phyloP scores from a whole-genome alignment of 2,329 filamentous ascomycete species.

The Sordariomycetes sp. region DNA sequence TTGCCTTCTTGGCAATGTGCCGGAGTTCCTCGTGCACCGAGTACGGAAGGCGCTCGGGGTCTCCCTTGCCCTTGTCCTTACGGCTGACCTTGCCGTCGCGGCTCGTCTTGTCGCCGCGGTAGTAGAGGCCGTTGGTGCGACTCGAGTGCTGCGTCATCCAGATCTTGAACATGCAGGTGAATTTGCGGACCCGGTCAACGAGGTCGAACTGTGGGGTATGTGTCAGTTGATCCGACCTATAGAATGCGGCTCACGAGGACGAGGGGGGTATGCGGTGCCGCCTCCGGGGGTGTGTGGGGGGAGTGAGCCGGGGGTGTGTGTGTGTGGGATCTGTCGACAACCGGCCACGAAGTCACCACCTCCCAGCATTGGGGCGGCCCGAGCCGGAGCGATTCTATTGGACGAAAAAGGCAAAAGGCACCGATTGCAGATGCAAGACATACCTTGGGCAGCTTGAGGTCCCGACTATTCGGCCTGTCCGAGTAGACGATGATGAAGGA shows the following conservation, averaged over 20 bases:
- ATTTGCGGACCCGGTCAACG: constrained; percentile 26
- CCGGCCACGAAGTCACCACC: background rate
- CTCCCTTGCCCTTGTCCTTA: background rate
- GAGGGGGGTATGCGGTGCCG: background rate
- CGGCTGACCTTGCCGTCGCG: no score
- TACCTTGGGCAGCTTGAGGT: constrained; percentile 24
- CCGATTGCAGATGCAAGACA: constrained; percentile 10
- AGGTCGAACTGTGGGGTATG: constrained; percentile 20
- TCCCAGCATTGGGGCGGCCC: background rate
- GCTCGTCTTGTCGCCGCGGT: background rate
- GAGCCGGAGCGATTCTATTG: background rate
- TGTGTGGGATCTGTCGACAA: background rate
- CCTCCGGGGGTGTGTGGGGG: background rate
- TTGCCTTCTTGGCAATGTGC: constrained; percentile 21
- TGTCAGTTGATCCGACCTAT: background rate
- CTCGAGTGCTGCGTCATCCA: constrained; percentile 29
- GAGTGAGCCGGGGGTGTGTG: no score
- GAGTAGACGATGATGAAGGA: constrained; percentile 23
- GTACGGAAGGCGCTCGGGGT: constrained; percentile 15
- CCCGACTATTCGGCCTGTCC: constrained; percentile 11
- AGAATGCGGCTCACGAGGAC: background rate
- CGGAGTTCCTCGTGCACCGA: constrained; percentile 25
- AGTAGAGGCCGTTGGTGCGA: constrained; percentile 14
- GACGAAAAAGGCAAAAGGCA: background rate
- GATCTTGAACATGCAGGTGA: constrained; percentile 36